Evolutionary conservation across 306 rosid genomes (phyloP), one percentile per base, ranked within the genome.

Genomic region (Rosa multiflora): DNA sequence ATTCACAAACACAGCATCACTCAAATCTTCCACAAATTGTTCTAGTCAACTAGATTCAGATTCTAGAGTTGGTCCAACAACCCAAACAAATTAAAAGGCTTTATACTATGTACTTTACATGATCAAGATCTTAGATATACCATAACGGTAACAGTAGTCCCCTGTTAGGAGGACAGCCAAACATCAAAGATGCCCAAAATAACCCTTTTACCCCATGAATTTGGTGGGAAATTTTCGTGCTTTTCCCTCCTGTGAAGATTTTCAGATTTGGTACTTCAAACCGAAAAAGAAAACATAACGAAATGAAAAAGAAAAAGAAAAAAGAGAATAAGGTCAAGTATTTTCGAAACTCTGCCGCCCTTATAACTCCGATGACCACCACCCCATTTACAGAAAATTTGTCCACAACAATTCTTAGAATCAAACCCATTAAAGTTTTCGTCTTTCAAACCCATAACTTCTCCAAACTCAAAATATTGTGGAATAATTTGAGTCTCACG

Each of bases 171-270:
- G 76, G 8, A 5, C 49, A 73, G 37, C n/a, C 48, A 48, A 20
- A 35, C 77, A 5, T 52, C 8, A 53, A 61, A 1, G 7, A 49
- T 62, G 35, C 83, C 87, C 9, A 80, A 76, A 84, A 77, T 84
- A 61, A 68, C 87, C 86, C 49, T 68, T 68, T 7, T 5, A 12
- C 39, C 15, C 20, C 47, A 69, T 55, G 70, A 80, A 84, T 59
- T 8, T 80, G 70, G 84, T 76, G 87, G 82, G 83, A 77, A 80
- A 74, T 61, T 73, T 75, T 72, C n/a, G 29, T 21, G 44, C 51
- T 67, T 46, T 70, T 66, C 70, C 70, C 80, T 56, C 64, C 49
- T 79, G 72, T 52, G 83, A 74, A 23, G 70, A 32, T 12, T 75
- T 14, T 21, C 64, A 58, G 64, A 58, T 67, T 23, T 63, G 6